Conservation (phyloP, 306 rosid species). For the Canavalia ensiformis region DNA sequence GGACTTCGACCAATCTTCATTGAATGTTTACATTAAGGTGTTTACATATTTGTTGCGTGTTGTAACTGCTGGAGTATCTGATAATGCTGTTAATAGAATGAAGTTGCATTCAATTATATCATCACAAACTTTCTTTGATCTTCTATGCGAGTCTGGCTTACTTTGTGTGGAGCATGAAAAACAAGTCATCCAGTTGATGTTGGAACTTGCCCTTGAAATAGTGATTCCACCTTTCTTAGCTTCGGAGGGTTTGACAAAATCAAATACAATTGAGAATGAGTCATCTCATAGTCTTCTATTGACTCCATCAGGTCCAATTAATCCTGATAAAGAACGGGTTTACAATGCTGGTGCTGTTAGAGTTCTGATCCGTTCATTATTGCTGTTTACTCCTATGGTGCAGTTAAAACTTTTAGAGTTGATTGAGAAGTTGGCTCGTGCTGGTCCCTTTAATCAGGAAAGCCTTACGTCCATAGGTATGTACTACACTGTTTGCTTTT, state of each 20-base stretch:
- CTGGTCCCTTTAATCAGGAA: slow-evolving; percentile 92
- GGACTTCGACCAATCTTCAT: slow-evolving; percentile 63
- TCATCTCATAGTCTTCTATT: slow-evolving; percentile 63
- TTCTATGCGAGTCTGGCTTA: slow-evolving; percentile 91
- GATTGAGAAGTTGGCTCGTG: slow-evolving; percentile 83
- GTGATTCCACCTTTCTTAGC: slow-evolving; percentile 82
- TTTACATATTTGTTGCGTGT: slow-evolving; percentile 80
- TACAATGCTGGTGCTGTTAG: slow-evolving; percentile 90
- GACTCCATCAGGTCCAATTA: slow-evolving; percentile 84
- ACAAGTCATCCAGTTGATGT: slow-evolving; percentile 91
- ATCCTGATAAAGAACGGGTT: slow-evolving; percentile 78
- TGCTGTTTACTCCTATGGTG: slow-evolving; percentile 88
- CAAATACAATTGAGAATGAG: slow-evolving; percentile 60
- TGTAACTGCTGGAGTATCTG: slow-evolving; percentile 84
- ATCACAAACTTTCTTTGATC: slow-evolving; percentile 94
- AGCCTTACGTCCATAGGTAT: slow-evolving; percentile 88
- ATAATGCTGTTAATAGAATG: slow-evolving; percentile 81
- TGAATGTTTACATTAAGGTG: slow-evolving; percentile 68
- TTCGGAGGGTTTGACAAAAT: slow-evolving; percentile 62
- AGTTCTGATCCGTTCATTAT: slow-evolving; percentile 82
- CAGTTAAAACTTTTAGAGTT: slow-evolving; percentile 82
- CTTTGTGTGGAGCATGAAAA: slow-evolving; percentile 88
- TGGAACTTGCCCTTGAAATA: slow-evolving; percentile 95
- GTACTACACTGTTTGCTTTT: slow-evolving; percentile 49
- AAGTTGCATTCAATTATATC: slow-evolving; percentile 81